phyloP scores from a whole-genome alignment of 352 stramenopile species.

The Globisporangium echinulatum region DNA sequence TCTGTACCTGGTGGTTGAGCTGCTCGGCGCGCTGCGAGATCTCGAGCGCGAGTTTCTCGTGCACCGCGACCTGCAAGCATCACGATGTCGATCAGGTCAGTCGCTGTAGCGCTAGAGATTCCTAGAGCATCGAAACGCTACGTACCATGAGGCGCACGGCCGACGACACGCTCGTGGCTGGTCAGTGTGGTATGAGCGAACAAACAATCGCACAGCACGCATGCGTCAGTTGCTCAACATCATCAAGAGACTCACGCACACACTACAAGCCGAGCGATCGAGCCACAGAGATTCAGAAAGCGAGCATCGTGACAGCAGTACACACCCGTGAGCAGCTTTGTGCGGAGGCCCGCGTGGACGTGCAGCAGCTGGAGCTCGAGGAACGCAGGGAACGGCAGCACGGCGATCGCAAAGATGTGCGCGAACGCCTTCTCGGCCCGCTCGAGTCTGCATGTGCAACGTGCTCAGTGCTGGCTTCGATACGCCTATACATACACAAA shows the following conservation, averaged over 20 bases:
- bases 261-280: too few relatives aligned
- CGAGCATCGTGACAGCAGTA: background rate
- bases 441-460: constrained; percentile 21
- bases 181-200: background rate
- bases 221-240: too few relatives aligned
- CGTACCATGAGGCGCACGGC: constrained; percentile 47
- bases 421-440: constrained; percentile 57
- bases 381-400: constrained; percentile 36
- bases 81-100: background rate
- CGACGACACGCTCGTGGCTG: constrained; percentile 17
- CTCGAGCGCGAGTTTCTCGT: constrained; percentile 44
- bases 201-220: too few relatives aligned
- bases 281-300: background rate
- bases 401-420: constrained; percentile 43
- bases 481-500: too few relatives aligned
- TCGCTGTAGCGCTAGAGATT: background rate
- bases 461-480: too few relatives aligned
- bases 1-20: constrained; percentile 32
- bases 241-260: too few relatives aligned
- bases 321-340: constrained; percentile 44
- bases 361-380: constrained; percentile 40
- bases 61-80: constrained; percentile 33
- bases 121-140: background rate
- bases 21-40: constrained; percentile 37
- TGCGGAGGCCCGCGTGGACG: constrained; percentile 27